These are phyloP conservation scores for Neopestalotiopsis rosae DNA, from an alignment of 2,329 filamentous ascomycete genomes.

Conservation along the genomic window DNA sequence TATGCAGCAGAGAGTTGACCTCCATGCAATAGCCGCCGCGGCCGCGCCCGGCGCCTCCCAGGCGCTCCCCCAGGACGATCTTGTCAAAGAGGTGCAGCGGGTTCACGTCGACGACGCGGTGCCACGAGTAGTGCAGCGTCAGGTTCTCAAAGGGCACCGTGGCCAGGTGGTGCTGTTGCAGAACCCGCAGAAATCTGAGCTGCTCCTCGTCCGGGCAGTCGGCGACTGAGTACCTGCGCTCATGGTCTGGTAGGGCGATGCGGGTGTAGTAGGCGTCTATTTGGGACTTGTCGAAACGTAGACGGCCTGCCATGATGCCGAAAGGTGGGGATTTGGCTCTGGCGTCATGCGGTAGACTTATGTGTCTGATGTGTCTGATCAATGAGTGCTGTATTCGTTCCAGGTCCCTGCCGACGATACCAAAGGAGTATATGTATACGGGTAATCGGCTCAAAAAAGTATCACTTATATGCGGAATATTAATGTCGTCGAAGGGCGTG, in stretches of 20 bases:
- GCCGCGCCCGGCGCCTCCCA: conserved; percentile 21
- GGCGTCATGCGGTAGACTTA: too few species aligned
- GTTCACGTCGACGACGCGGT: conserved; percentile 38
- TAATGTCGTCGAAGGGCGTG: not conserved
- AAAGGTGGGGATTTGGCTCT: too few species aligned
- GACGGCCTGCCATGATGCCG: conserved; percentile 27
- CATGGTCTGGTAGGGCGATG: conserved; percentile 24
- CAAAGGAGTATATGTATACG: not conserved
- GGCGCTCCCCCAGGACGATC: conserved; percentile 32
- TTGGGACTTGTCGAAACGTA: conserved; percentile 23
- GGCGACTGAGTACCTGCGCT: conserved; percentile 21
- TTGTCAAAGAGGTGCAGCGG: conserved; percentile 44
- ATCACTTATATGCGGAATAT: not conserved
- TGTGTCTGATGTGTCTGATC: too few species aligned
- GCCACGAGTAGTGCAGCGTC: conserved; percentile 46
- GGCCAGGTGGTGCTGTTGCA: conserved; percentile 42
- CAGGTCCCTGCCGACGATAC: not conserved
- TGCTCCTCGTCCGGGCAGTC: conserved; percentile 8
- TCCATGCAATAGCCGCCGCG: conserved; percentile 55
- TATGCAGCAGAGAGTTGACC: conserved; percentile 47
- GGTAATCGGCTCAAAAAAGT: not conserved
- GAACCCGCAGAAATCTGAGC: conserved; percentile 22
- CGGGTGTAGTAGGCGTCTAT: conserved; percentile 28
- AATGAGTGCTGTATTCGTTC: too few species aligned
- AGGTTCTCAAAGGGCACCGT: conserved; percentile 54